A percentile compares a stretch with the other conserved stretches of the same genome.
Conservation (phyloP, 1,284 basidiomycete genomes). For the Anthracocystis walkeri region DNA sequence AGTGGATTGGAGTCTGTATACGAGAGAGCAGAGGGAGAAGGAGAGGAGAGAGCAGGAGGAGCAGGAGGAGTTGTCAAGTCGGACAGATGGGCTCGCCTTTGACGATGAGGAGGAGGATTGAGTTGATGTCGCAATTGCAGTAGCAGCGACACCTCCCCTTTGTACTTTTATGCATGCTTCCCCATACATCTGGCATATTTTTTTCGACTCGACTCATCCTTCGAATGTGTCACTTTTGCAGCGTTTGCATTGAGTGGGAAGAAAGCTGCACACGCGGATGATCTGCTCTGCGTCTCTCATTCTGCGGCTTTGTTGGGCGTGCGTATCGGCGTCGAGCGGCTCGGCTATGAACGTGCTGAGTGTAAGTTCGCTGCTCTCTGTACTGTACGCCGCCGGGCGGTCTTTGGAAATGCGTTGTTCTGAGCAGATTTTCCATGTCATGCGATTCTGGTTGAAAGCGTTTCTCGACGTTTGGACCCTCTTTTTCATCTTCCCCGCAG, state of each 20-base stretch:
- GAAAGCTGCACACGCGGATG: too few species aligned
- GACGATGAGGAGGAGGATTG: constrained; percentile 54
- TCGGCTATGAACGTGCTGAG: neutral
- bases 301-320: neutral
- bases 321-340: neutral
- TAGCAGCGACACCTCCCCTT: neutral
- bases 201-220: neutral
- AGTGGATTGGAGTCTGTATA: constrained; percentile 63
- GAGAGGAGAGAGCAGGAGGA: constrained; percentile 59
- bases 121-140: neutral
- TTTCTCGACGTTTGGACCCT: constrained; percentile 4
- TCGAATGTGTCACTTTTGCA: neutral
- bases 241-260: neutral
- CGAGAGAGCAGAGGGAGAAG: constrained; percentile 60
- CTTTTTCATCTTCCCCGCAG: constrained; percentile 1
- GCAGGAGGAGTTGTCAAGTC: constrained; percentile 29
- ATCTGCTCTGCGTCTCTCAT: constrained; percentile 1
- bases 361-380: too few species aligned
- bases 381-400: neutral
- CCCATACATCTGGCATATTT: constrained; percentile 1
- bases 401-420: neutral
- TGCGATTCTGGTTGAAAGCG: neutral
- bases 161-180: constrained; percentile 45
- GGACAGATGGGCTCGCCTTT: constrained; percentile 41
- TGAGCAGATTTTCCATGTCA: neutral